Conservation (phyloP, 176 grass and related monocot genomes). For the Calamus simplicifolius region DNA sequence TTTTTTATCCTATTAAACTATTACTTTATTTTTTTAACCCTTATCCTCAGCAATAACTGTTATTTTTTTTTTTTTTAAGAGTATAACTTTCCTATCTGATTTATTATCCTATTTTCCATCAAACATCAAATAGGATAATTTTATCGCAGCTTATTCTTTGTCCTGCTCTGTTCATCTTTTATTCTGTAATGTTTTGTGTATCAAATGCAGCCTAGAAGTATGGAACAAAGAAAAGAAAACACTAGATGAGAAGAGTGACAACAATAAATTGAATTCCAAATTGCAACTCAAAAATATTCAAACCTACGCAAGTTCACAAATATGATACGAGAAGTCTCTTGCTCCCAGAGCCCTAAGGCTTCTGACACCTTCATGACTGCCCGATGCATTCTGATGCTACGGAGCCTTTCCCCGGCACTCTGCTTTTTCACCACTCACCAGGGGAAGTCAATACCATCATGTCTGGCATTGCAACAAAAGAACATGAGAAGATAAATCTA, state of each 20-base stretch:
- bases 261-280: neutral
- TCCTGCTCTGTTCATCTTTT: too few relatives aligned
- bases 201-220: neutral
- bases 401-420: conserved; percentile 83
- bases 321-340: conserved; percentile 90
- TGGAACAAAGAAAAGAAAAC: conserved; percentile 6
- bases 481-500: conserved; percentile 83
- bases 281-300: conserved; percentile 14
- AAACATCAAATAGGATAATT: too few relatives aligned
- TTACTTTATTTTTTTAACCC: too few relatives aligned
- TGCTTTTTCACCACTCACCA: conserved; percentile 90
- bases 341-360: conserved; percentile 84
- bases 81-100: too few relatives aligned
- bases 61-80: too few relatives aligned
- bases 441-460: conserved; percentile 95
- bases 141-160: too few relatives aligned
- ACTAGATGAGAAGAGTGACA: neutral
- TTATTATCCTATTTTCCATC: too few relatives aligned
- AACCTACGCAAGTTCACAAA: conserved; percentile 89
- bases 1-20: too few relatives aligned
- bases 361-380: conserved; percentile 83
- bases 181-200: too few relatives aligned
- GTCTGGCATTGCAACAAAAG: conserved; percentile 88
- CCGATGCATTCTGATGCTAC: conserved; percentile 58
- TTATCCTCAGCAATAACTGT: too few relatives aligned